A percentile compares a stretch with the other conserved stretches of the same genome.
Conservation (phyloP, 306 rosid species). For the Fragaria vesca region DNA sequence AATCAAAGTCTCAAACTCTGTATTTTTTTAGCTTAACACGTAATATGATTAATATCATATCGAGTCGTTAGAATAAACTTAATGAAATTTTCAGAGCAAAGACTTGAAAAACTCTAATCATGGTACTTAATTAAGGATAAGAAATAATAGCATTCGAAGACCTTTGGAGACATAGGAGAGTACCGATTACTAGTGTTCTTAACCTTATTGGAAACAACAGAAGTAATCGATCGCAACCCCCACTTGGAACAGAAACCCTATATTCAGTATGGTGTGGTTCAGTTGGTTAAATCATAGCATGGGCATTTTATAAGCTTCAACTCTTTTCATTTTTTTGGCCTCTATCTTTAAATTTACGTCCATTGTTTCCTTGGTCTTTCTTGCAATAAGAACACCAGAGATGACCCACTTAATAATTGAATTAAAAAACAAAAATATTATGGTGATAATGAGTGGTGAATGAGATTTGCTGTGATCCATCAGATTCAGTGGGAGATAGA, state of each 20-base stretch:
- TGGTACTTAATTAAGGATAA: no score
- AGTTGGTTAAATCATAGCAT: neutral
- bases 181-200: neutral
- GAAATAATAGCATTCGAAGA: no score
- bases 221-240: neutral
- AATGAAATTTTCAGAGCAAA: no score
- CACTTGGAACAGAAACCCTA: neutral
- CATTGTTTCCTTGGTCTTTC: neutral
- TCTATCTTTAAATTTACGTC: neutral
- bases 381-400: neutral
- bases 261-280: neutral
- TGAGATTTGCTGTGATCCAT: slow-evolving; percentile 1
- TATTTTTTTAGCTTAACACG: no score
- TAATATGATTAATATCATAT: no score
- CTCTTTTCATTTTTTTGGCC: neutral
- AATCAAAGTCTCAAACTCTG: no score
- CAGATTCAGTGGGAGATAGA: neutral
- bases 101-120: no score
- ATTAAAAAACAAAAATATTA: neutral
- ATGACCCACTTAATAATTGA: slow-evolving; percentile 14
- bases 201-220: neutral
- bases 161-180: no score
- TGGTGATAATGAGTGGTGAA: slow-evolving; percentile 9
- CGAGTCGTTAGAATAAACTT: no score
- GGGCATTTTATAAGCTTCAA: neutral